A percentile compares a stretch with the other conserved stretches of the same genome.
These are phyloP conservation scores for Candida gigantensis DNA, from an alignment of 1,139 yeast species.

Conservation along the genomic window DNA sequence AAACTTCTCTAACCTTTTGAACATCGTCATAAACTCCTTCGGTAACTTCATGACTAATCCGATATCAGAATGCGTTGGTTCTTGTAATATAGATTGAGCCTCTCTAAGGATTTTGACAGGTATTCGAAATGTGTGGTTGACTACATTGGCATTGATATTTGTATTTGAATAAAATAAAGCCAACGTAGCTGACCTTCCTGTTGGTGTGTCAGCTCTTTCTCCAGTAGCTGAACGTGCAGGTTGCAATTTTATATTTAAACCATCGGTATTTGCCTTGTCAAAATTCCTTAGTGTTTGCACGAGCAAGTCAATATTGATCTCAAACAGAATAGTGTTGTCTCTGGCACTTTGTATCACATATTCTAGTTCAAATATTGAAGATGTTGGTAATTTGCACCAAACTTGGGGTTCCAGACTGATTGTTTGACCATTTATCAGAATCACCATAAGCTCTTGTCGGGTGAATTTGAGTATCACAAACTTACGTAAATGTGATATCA, in stretches of 20 bases:
- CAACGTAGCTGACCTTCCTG: constrained; percentile 50
- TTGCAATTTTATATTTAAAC: constrained; percentile 54
- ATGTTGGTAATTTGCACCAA: constrained; percentile 55
- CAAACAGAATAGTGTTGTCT: constrained; percentile 52
- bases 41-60: constrained; percentile 55
- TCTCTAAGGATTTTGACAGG: constrained; percentile 56
- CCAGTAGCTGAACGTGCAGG: constrained; percentile 41
- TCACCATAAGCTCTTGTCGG: constrained; percentile 44
- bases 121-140: constrained; percentile 60
- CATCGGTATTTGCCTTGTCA: constrained; percentile 53
- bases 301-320: constrained; percentile 56
- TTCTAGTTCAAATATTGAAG: constrained; percentile 49
- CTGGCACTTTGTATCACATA: constrained; percentile 48
- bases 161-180: constrained; percentile 50
- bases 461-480: constrained; percentile 48
- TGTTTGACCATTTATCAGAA: constrained; percentile 45
- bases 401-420: constrained; percentile 57
- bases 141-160: constrained; percentile 31
- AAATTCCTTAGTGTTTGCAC: constrained; percentile 55
- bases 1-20: constrained; percentile 59
- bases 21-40: constrained; percentile 44
- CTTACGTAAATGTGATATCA: constrained; percentile 33
- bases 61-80: constrained; percentile 50
- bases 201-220: constrained; percentile 26
- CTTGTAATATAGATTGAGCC: constrained; percentile 44